Percentiles rank a stretch among this genome's conserved stretches.
phyloP scores from a whole-genome alignment of 2,329 filamentous ascomycete species.

The Stemphylium vesicarium region DNA sequence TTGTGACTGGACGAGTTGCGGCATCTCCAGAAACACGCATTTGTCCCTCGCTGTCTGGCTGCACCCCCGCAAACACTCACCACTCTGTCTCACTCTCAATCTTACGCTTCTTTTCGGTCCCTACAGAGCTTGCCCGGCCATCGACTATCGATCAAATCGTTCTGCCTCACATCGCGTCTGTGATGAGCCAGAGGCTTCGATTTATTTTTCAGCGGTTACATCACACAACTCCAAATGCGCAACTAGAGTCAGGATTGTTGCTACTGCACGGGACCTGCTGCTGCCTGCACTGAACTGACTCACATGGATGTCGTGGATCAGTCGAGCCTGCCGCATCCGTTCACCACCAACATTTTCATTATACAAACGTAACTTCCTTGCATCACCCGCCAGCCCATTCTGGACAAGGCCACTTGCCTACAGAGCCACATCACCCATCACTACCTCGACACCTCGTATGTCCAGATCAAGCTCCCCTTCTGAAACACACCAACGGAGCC shows the following conservation, averaged over 20 bases:
- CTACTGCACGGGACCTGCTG: no score
- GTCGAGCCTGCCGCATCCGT: slow-evolving; percentile 38
- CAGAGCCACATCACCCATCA: slow-evolving; percentile 4
- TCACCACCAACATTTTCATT: slow-evolving; percentile 34
- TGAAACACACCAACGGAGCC: slow-evolving; percentile 30
- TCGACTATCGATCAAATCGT: not conserved
- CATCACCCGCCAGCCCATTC: slow-evolving; percentile 4
- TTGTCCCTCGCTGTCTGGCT: slow-evolving; percentile 12
- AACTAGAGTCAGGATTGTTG: no score
- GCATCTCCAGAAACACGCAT: slow-evolving; percentile 36
- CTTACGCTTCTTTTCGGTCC: slow-evolving; percentile 3
- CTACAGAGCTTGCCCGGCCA: not conserved
- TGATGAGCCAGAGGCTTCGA: no score
- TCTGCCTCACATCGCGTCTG: slow-evolving; percentile 25
- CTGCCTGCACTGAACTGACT: no score
- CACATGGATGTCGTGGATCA: slow-evolving; percentile 40
- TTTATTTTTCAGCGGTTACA: no score
- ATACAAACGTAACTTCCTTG: slow-evolving; percentile 27
- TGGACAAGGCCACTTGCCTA: not conserved
- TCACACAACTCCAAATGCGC: no score
- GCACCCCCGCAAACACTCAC: slow-evolving; percentile 7
- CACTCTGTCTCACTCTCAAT: not conserved
- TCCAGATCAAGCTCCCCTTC: slow-evolving; percentile 30
- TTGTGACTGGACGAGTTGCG: slow-evolving; percentile 40
- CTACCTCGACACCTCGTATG: slow-evolving; percentile 36